Evolutionary conservation across 2,329 filamentous ascomycete genomes (phyloP).

Genomic region (Thielaviopsis populi): DNA sequence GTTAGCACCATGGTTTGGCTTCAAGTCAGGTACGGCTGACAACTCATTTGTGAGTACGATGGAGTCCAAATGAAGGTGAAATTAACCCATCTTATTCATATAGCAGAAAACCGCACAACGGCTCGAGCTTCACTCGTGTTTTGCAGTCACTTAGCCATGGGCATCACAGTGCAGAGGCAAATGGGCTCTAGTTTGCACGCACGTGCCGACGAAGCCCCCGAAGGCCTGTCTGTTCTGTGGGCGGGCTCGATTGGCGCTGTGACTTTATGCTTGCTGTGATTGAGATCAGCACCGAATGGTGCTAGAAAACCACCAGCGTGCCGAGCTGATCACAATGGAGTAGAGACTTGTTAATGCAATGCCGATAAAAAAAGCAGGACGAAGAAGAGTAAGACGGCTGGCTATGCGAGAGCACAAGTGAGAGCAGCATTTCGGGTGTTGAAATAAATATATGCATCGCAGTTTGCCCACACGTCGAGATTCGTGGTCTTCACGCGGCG

Average conservation of each 20-base stretch:
- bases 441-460: neutral
- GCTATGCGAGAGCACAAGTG: neutral
- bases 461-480: neutral
- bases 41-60: neutral
- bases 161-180: neutral
- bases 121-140: conserved; percentile 6
- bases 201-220: conserved; percentile 4
- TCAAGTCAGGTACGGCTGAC: neutral
- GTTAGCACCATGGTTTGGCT: neutral
- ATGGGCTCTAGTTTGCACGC: neutral
- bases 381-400: neutral
- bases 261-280: neutral
- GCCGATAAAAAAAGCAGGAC: neutral
- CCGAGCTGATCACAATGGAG: neutral
- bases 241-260: neutral
- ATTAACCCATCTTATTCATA: neutral
- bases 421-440: neutral
- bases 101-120: neutral
- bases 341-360: too few species aligned
- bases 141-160: neutral
- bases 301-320: neutral
- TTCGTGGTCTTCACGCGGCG: neutral
- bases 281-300: neutral
- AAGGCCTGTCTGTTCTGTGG: neutral
- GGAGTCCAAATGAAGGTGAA: neutral